A percentile compares a stretch with the other conserved stretches of the same genome.
These are phyloP conservation scores for Aureobasidium namibiae DNA, from an alignment of 2,329 filamentous ascomycete genomes.

Conservation along the genomic window DNA sequence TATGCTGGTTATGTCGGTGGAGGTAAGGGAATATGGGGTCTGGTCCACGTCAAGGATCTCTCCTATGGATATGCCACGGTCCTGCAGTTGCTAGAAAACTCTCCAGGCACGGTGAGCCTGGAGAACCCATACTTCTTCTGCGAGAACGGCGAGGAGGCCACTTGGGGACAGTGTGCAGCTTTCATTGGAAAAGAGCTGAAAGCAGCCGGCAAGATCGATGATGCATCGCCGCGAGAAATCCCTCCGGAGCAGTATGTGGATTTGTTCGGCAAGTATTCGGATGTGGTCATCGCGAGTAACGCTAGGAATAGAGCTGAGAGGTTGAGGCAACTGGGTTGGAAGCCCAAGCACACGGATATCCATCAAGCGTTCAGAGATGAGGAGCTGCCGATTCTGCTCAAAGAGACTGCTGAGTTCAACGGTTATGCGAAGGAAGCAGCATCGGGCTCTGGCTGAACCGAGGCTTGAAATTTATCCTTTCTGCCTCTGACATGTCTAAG, in stretches of 20 bases:
- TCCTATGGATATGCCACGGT: slow-evolving; percentile 38
- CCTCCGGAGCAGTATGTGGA: slow-evolving; percentile 32
- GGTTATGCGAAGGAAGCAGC: slow-evolving; percentile 14
- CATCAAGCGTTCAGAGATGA: slow-evolving; percentile 33
- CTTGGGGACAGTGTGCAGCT: slow-evolving; percentile 34
- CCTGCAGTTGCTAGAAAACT: slow-evolving; percentile 37
- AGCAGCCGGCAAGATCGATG: slow-evolving; percentile 30
- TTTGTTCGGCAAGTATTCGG: slow-evolving; percentile 24
- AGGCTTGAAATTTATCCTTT: no score
- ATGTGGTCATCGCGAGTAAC: slow-evolving; percentile 34
- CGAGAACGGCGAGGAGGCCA: slow-evolving; percentile 37
- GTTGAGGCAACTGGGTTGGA: slow-evolving; percentile 38
- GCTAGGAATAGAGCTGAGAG: slow-evolving; percentile 36
- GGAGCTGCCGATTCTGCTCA: slow-evolving; percentile 33
- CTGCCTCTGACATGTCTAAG: no score
- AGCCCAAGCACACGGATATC: slow-evolving; percentile 36
- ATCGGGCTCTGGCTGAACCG: not conserved
- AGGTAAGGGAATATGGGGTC: slow-evolving; percentile 34
- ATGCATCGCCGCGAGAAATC: slow-evolving; percentile 30
- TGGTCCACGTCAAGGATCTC: slow-evolving; percentile 42
- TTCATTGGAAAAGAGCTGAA: slow-evolving; percentile 32
- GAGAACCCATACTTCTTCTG: slow-evolving; percentile 44
- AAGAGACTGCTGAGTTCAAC: slow-evolving; percentile 22
- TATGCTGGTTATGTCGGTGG: slow-evolving; percentile 38
- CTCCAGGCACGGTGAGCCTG: slow-evolving; percentile 24